phyloP scores from a whole-genome alignment of 73 alveolate genomes.

The Paramecium sexaurelia region DNA sequence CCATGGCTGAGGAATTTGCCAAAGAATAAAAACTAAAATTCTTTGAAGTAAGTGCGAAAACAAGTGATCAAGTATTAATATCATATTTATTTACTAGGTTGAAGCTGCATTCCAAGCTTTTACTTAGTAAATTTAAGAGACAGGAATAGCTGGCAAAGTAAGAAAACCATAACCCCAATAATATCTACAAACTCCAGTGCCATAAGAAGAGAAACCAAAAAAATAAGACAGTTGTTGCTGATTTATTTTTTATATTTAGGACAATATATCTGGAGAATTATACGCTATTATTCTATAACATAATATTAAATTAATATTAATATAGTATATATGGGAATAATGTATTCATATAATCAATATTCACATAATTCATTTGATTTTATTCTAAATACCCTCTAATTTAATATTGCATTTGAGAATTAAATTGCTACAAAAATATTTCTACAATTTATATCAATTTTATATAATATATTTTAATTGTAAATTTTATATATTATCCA shows the following conservation, averaged over 20 bases:
- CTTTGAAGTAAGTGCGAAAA: conserved; percentile 53
- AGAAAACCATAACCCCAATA: neutral
- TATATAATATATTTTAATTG: too few species aligned
- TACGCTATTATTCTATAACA: neutral
- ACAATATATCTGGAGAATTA: neutral
- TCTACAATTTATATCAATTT: too few species aligned
- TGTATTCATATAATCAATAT: too few species aligned
- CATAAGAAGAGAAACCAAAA: neutral
- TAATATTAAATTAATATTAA: neutral
- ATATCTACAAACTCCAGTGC: neutral
- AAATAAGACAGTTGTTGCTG: conserved; percentile 17
- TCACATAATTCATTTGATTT: too few species aligned
- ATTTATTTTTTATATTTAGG: neutral
- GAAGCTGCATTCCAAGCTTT: conserved; percentile 34
- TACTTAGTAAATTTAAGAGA: neutral
- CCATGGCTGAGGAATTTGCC: conserved; percentile 59
- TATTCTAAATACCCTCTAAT: too few species aligned
- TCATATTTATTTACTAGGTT: neutral
- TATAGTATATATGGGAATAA: neutral
- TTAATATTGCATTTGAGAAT: too few species aligned
- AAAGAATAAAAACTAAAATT: conserved; percentile 11
- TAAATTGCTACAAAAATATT: too few species aligned
- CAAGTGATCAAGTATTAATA: conserved; percentile 21
- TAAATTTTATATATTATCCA: too few species aligned
- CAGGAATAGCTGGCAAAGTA: neutral